Evolutionary conservation across 1,284 basidiomycete species (phyloP), one percentile per base, ranked within the genome.

Genomic region (Ganoderma lucidum): DNA sequence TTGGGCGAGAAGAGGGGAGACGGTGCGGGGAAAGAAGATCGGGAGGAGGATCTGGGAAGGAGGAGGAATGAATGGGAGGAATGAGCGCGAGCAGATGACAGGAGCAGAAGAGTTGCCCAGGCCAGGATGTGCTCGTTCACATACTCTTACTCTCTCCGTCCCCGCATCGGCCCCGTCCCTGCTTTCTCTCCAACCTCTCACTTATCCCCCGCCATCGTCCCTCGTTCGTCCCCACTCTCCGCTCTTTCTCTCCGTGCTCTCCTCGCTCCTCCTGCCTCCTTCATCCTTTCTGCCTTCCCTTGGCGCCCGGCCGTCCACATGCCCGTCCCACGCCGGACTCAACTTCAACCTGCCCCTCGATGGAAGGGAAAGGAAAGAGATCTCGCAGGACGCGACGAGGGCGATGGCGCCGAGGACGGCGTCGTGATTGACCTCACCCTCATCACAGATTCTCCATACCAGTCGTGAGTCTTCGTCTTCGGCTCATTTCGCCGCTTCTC

Each of bases 391-490:
- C 70, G 70, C n/a, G 66, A 70, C 56, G 83, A 84, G 65, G 84
- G 84, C 28, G 45, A 72, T 39, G 84, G 85, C 1, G 84, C 81
- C 32, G 69, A 75, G 8, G 82, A 79, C 51, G 90, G 90, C 8
- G 77, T 87, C 58, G 81, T 91, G 32, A 71, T 91, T n/a, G 82
- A 81, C 56, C 74, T 91, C 76, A 78, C 85, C 62, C 80, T 88
- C 79, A 80, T 88, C 51, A 82, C 83, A 6, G 83, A 82, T 48
- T 84, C 84, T 12, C 77, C 83, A 14, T 87, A 83, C 73, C 83
- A 87, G 71, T 82, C 86, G 88, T 90, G 78, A 78, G 87, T 86
- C 58, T 62, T 53, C 62, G 32, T 86, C 58, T 62, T 53, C 62
- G 32, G 68, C 56, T 58, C n/a, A 6, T 55, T 15, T 44, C 69